Conservation (phyloP, 2,329 filamentous ascomycete species). For the Davidsoniella virescens region DNA sequence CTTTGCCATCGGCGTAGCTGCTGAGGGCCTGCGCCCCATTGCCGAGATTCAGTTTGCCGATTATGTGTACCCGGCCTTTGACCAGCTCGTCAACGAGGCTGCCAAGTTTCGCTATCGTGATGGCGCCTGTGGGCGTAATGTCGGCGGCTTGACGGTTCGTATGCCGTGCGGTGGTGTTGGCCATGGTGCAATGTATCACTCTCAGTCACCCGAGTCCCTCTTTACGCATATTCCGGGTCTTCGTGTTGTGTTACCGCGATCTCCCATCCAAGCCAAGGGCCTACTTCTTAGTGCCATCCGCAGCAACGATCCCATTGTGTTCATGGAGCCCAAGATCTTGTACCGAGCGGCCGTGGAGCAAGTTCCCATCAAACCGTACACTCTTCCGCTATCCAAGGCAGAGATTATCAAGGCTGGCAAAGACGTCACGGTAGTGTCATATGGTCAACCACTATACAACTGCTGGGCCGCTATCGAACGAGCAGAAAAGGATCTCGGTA, state of each 20-base stretch:
- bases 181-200: conserved; percentile 76
- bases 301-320: conserved; percentile 74
- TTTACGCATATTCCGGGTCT: conserved; percentile 81
- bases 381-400: conserved; percentile 71
- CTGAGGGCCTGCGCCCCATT: conserved; percentile 80
- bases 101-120: conserved; percentile 75
- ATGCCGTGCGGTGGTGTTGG: conserved; percentile 88
- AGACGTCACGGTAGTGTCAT: conserved; percentile 71
- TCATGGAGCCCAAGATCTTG: conserved; percentile 87
- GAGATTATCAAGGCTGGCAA: conserved; percentile 68
- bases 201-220: conserved; percentile 73
- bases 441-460: conserved; percentile 77
- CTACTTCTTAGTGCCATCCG: conserved; percentile 61
- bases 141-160: conserved; percentile 66
- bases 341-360: conserved; percentile 87
- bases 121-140: conserved; percentile 38
- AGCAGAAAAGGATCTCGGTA: conserved; percentile 57
- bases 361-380: conserved; percentile 65
- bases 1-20: conserved; percentile 79
- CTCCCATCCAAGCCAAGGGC: conserved; percentile 77
- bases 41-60: conserved; percentile 95
- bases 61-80: conserved; percentile 84
- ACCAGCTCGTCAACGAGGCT: conserved; percentile 87
- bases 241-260: conserved; percentile 71
- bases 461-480: conserved; percentile 62